Base-by-base conservation (phyloP, 805 yeast genomes). In the Millerozyma miso region DNA sequence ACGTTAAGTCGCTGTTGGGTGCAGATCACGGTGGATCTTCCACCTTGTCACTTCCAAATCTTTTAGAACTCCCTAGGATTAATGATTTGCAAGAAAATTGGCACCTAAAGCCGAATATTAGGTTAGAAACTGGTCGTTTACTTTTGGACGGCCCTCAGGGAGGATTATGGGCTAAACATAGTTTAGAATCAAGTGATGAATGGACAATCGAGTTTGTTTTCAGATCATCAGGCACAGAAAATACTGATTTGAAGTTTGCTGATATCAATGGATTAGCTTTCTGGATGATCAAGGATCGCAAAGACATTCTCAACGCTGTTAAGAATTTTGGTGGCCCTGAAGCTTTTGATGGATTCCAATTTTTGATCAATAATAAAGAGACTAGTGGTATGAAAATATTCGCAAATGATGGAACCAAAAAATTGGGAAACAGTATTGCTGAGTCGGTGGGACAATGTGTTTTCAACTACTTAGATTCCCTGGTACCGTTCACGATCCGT, bases 71-170 rank as follows among this genome's bases (percentile, higher is more conserved):
- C 18, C 39, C 56, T 4, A 46, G 45, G 14, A 42, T 62, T 2
- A 40, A 44, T 2, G 64, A 61, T 8, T 48, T 70, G 17, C 46
- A 42, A n/a, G 35, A 44, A n/a, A 49, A 50, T 17, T 70, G 74
- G 73, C 48, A 54, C 4, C 35, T 55, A 13, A 40, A 44, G 47
- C 90, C 87, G 58, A 87, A 74, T 77, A 80, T 91, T 74, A 85
- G 85, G 76, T 87, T 90, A 69, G 97, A 89, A 71, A 83, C 90
- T 63, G 98, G 74, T 70, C 47, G 65, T 40, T 43, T 60, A 19
- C 38, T 59, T 19, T 33, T 48, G 10, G 45, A 48, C 19, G 29
- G 40, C 1, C 53, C 49, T 3, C 44, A 48, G 18, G 49, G 54
- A 3, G 55, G 51, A 4, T 29, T 59, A 8, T 61, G 65, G 65